Conservation (phyloP, 495 filamentous ascomycete genomes). For the Neurospora discreta region DNA sequence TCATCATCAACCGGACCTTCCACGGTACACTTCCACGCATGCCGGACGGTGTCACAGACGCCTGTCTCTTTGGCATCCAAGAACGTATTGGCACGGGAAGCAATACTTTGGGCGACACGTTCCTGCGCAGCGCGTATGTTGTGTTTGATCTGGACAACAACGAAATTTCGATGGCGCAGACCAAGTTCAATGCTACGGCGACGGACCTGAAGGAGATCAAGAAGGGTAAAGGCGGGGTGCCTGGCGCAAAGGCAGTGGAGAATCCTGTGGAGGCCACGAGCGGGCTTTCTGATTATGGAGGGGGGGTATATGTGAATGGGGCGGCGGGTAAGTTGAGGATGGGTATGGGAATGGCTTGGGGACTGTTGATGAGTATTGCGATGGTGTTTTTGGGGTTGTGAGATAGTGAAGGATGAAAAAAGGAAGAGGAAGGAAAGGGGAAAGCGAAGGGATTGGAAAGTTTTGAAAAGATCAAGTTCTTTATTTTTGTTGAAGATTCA, state of each 20-base stretch:
- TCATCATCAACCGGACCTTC: slow-evolving; percentile 53
- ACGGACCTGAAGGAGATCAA: slow-evolving; percentile 63
- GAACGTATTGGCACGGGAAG: slow-evolving; percentile 50
- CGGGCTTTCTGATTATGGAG: slow-evolving; percentile 11
- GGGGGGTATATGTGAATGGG: slow-evolving; percentile 1
- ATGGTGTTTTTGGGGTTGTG: background rate
- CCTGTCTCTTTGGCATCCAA: slow-evolving; percentile 68
- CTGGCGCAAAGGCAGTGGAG: slow-evolving; percentile 54
- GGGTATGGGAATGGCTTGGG: background rate
- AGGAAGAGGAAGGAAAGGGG: background rate
- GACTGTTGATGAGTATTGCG: background rate
- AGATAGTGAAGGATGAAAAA: background rate
- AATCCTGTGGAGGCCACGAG: slow-evolving; percentile 50
- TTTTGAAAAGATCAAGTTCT: background rate
- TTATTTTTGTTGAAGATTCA: background rate
- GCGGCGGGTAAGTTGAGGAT: background rate
- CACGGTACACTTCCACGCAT: slow-evolving; percentile 42
- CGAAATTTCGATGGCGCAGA: slow-evolving; percentile 77
- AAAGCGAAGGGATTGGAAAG: background rate
- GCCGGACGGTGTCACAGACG: slow-evolving; percentile 42
- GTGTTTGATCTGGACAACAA: slow-evolving; percentile 87
- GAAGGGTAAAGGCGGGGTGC: slow-evolving; percentile 50
- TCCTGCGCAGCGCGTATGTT: slow-evolving; percentile 82
- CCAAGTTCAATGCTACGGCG: slow-evolving; percentile 63
- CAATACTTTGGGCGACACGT: slow-evolving; percentile 80